phyloP scores from a whole-genome alignment of 2,329 filamentous ascomycete genomes.

The Tricladium varicosporioides region DNA sequence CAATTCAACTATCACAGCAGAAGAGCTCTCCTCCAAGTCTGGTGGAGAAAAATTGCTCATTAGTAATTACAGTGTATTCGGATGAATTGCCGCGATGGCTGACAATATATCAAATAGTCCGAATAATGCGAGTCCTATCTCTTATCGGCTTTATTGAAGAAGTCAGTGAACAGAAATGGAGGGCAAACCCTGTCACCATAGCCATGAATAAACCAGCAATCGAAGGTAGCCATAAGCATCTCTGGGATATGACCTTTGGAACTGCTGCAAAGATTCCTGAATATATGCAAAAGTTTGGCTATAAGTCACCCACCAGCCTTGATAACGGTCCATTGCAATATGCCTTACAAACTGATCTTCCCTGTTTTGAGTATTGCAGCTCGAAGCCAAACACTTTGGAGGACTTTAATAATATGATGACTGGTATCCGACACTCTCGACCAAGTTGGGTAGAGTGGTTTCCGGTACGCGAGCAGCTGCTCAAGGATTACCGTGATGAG shows the following conservation, averaged over 20 bases:
- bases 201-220: neutral
- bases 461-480: constrained; percentile 6
- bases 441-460: constrained; percentile 12
- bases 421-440: constrained; percentile 1
- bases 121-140: neutral
- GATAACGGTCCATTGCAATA: constrained; percentile 12
- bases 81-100: neutral
- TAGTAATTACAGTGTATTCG: neutral
- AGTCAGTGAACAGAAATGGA: neutral
- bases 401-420: constrained; percentile 14
- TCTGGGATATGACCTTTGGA: neutral
- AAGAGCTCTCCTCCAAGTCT: neutral
- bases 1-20: neutral
- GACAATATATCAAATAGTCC: neutral
- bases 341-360: constrained; percentile 8
- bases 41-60: neutral
- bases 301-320: constrained; percentile 3
- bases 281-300: constrained; percentile 9
- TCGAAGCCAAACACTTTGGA: constrained; percentile 2
- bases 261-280: constrained; percentile 5
- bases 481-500: constrained; percentile 2
- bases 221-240: neutral
- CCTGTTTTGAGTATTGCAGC: constrained; percentile 3
- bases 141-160: neutral
- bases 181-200: neutral